Evolutionary conservation across 495 filamentous ascomycete genomes (phyloP).

Genomic region (Immersiella caudata): DNA sequence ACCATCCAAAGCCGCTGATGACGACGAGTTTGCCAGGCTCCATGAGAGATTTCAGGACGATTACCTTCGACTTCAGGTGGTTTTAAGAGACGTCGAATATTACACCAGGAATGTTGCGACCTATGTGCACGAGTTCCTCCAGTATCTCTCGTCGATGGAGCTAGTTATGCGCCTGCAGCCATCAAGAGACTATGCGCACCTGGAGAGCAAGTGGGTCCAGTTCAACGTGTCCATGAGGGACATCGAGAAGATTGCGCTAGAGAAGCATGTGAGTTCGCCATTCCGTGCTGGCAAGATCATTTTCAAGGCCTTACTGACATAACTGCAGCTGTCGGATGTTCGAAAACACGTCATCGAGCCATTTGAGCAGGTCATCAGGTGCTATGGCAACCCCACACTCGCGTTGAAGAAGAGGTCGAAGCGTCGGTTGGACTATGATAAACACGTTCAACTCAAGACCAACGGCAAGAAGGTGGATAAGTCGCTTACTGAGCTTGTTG

Average conservation of each 20-base stretch:
- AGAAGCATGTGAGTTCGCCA: slow-evolving; percentile 75
- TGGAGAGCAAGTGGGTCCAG: slow-evolving; percentile 89
- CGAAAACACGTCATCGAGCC: slow-evolving; percentile 84
- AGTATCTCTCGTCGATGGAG: slow-evolving; percentile 72
- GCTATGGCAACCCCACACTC: slow-evolving; percentile 77
- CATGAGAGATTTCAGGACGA: slow-evolving; percentile 82
- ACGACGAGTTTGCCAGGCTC: slow-evolving; percentile 74
- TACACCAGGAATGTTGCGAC: slow-evolving; percentile 73
- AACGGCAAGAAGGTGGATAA: slow-evolving; percentile 75
- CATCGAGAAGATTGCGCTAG: slow-evolving; percentile 72
- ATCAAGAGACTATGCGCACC: slow-evolving; percentile 65
- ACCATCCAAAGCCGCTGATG: slow-evolving; percentile 73
- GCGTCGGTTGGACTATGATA: slow-evolving; percentile 83
- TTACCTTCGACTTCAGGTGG: slow-evolving; percentile 84
- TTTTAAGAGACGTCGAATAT: slow-evolving; percentile 84
- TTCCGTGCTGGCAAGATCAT: background rate
- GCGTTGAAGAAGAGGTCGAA: slow-evolving; percentile 93
- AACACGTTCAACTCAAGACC: slow-evolving; percentile 62
- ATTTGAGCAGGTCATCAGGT: slow-evolving; percentile 76
- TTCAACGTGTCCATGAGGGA: slow-evolving; percentile 82
- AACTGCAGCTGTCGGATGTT: slow-evolving; percentile 66
- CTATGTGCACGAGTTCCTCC: slow-evolving; percentile 72
- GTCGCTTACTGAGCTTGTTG: slow-evolving; percentile 76
- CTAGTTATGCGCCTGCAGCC: slow-evolving; percentile 60
- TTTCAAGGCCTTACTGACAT: slow-evolving; percentile 17